Evolutionary conservation across 768 basidiomycete species (phyloP).

Genomic region (Lactifluus subvellereus): DNA sequence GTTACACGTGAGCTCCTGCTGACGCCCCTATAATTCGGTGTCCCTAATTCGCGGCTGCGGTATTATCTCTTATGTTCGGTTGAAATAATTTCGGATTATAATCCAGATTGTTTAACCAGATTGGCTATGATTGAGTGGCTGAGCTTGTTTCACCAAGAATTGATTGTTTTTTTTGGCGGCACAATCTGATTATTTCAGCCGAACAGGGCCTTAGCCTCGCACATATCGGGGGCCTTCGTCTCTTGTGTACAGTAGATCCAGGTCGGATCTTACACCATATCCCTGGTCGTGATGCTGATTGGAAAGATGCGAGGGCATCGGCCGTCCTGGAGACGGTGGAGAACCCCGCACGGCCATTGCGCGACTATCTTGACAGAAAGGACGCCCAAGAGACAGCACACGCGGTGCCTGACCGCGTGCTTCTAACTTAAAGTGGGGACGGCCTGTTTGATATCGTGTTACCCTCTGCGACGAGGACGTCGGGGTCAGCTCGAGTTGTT

Average conservation of each 20-base stretch:
- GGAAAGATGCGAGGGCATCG: constrained; percentile 37
- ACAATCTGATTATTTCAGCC: too few relatives aligned
- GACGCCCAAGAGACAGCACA: constrained; percentile 18
- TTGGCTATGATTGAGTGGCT: too few relatives aligned
- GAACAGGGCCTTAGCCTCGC: constrained; percentile 43
- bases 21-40: constrained; percentile 71
- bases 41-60: constrained; percentile 76
- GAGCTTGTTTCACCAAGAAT: too few relatives aligned
- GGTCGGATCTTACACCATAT: constrained; percentile 44
- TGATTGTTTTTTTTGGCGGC: too few relatives aligned
- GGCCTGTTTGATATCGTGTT: constrained; percentile 72
- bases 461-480: constrained; percentile 50
- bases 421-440: constrained; percentile 73
- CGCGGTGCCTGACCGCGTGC: constrained; percentile 54
- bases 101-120: too few relatives aligned
- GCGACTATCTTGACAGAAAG: constrained; percentile 39
- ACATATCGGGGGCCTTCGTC: constrained; percentile 33
- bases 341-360: constrained; percentile 26
- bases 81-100: too few relatives aligned
- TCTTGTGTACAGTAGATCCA: constrained; percentile 27
- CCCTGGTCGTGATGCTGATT: constrained; percentile 41
- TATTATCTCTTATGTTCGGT: constrained; percentile 53
- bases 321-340: constrained; percentile 12
- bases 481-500: constrained; percentile 42
- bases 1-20: constrained; percentile 54